Percentiles rank a stretch among this genome's conserved stretches.
Conservation (phyloP, 257 asterid genomes). For the Rubia yunnanensis region DNA sequence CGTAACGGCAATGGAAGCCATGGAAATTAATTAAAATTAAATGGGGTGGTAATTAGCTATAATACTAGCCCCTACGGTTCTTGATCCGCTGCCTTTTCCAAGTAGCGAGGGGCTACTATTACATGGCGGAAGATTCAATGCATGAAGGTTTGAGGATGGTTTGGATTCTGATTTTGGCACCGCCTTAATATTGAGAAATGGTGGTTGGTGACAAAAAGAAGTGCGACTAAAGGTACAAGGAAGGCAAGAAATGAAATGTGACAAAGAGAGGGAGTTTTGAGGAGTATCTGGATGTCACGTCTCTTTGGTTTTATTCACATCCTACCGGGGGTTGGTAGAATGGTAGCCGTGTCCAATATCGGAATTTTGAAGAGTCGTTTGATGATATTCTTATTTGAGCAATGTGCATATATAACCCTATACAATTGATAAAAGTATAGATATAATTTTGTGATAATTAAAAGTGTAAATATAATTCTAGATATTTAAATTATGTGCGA, state of each 20-base stretch:
- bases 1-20: conserved; percentile 43
- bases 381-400: no score
- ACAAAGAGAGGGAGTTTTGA: neutral
- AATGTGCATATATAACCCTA: no score
- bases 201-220: neutral
- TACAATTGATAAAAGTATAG: no score
- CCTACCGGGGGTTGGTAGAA: neutral
- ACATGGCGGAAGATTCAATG: neutral
- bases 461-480: no score
- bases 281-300: neutral
- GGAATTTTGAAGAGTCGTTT: no score
- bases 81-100: neutral
- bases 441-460: no score
- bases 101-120: neutral
- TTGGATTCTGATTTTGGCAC: neutral
- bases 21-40: neutral
- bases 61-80: no score
- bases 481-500: no score
- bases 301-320: neutral
- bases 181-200: neutral
- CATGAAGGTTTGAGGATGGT: neutral
- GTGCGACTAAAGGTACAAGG: neutral
- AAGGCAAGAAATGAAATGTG: neutral
- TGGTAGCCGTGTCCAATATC: neutral
- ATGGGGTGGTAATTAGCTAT: neutral